Percentiles rank a stretch among this genome's conserved stretches.
These are phyloP conservation scores for Cyberlindnera japonica DNA, from an alignment of 805 yeast genomes.

Conservation along the genomic window DNA sequence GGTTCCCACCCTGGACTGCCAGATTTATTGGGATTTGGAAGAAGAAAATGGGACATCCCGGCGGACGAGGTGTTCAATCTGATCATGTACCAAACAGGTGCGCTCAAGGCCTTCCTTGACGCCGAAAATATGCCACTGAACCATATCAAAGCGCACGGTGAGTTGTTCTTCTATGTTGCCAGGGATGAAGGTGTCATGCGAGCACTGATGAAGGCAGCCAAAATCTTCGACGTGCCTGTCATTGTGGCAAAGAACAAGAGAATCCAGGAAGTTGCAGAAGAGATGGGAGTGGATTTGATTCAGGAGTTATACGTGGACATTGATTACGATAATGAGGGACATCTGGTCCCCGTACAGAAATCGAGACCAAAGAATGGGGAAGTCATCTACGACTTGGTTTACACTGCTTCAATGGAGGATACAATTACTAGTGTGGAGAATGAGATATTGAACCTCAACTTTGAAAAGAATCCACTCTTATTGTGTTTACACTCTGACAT, in stretches of 20 bases:
- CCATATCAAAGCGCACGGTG: conserved; percentile 1
- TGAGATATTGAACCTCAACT: background rate
- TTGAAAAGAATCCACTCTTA: background rate
- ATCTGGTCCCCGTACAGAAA: background rate
- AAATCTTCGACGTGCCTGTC: background rate
- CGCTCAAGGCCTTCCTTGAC: conserved; percentile 1
- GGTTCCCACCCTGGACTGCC: background rate
- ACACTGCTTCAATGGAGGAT: conserved; percentile 1
- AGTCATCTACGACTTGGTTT: background rate
- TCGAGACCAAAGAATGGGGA: conserved; percentile 1
- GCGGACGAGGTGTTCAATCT: conserved; percentile 1
- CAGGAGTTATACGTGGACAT: background rate
- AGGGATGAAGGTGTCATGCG: background rate
- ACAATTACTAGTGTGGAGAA: background rate
- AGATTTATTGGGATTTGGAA: background rate
- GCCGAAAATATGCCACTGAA: conserved; percentile 1
- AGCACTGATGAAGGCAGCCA: background rate
- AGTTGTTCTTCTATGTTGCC: background rate
- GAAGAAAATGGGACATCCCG: conserved; percentile 1
- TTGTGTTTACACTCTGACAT: background rate
- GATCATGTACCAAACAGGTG: conserved; percentile 1
- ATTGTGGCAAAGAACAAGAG: background rate
- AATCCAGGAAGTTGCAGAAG: background rate
- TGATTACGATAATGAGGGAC: background rate
- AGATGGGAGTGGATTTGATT: conserved; percentile 1